Percentiles rank a stretch among this genome's conserved stretches.
These are phyloP conservation scores for Starmerella vitae DNA, from an alignment of 805 yeast species.

Conservation along the genomic window DNA sequence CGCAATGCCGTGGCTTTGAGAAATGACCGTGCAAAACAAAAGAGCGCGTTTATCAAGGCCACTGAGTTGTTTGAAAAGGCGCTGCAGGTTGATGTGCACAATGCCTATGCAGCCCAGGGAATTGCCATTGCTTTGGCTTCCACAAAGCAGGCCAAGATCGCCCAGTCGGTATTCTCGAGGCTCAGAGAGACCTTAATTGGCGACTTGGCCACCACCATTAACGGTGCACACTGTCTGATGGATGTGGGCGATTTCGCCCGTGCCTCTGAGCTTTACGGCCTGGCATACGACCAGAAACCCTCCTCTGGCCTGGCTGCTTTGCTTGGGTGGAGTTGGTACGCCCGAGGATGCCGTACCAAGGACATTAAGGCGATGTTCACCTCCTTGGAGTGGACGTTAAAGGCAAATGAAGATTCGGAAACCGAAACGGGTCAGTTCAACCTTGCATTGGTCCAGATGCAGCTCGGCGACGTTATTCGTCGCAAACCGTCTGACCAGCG, in stretches of 20 bases:
- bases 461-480: constrained; percentile 68
- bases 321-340: constrained; percentile 31
- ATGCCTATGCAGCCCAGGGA: constrained; percentile 96
- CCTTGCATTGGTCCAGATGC: constrained; percentile 70
- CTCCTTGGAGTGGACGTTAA: constrained; percentile 48
- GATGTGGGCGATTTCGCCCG: constrained; percentile 73
- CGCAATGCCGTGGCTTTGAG: constrained; percentile 48
- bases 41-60: constrained; percentile 74
- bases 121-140: constrained; percentile 87
- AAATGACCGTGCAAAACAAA: constrained; percentile 35
- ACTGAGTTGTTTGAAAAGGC: constrained; percentile 85
- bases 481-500: constrained; percentile 49
- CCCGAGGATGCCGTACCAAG: constrained; percentile 35
- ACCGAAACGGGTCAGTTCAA: constrained; percentile 48
- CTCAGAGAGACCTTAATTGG: constrained; percentile 70
- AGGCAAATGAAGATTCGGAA: constrained; percentile 33
- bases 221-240: constrained; percentile 73
- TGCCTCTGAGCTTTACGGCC: constrained; percentile 76
- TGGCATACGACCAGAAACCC: constrained; percentile 39
- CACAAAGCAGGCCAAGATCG: constrained; percentile 50
- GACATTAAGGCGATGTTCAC: constrained; percentile 35
- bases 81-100: constrained; percentile 63
- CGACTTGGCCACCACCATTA: constrained; percentile 69
- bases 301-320: constrained; percentile 30
- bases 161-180: constrained; percentile 75